Evolutionary conservation across 2,329 filamentous ascomycete genomes (phyloP).

Genomic region (Dactylellina cionopaga): DNA sequence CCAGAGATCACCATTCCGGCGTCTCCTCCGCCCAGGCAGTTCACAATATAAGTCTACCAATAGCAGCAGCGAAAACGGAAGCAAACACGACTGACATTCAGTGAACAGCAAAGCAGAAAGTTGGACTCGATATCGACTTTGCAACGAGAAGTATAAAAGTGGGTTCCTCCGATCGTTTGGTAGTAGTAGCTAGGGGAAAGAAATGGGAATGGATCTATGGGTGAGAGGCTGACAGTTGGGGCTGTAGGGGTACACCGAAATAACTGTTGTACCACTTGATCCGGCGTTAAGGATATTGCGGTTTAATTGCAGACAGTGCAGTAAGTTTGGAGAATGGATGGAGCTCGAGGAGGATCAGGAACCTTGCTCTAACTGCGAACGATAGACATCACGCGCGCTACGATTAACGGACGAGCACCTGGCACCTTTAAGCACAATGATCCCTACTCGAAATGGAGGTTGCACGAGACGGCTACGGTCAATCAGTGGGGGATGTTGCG

Average conservation of each 20-base stretch:
- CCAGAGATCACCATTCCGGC: constrained; percentile 45
- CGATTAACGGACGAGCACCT: constrained; percentile 53
- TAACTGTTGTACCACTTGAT: constrained; percentile 76
- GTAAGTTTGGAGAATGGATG: constrained; percentile 57
- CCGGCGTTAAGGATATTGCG: constrained; percentile 67
- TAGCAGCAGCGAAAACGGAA: neutral
- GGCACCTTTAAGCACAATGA: constrained; percentile 66
- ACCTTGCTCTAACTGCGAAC: constrained; percentile 1
- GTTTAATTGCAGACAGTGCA: constrained; percentile 72
- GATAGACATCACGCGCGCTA: constrained; percentile 33
- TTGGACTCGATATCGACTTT: constrained; percentile 91
- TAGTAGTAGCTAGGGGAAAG: neutral
- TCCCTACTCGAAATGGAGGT: constrained; percentile 73
- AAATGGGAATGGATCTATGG: neutral
- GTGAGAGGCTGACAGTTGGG: constrained; percentile 26
- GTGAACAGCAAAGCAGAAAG: constrained; percentile 79
- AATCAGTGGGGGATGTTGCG: constrained; percentile 81
- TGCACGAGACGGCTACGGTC: constrained; percentile 71
- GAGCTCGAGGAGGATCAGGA: neutral
- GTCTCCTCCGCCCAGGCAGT: constrained; percentile 51
- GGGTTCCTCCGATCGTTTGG: constrained; percentile 4
- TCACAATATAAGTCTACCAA: constrained; percentile 48
- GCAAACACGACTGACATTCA: constrained; percentile 58
- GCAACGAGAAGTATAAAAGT: constrained; percentile 73
- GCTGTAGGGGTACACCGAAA: constrained; percentile 74